Conservation (phyloP, 768 basidiomycete genomes). For the Lactifluus volemus region DNA sequence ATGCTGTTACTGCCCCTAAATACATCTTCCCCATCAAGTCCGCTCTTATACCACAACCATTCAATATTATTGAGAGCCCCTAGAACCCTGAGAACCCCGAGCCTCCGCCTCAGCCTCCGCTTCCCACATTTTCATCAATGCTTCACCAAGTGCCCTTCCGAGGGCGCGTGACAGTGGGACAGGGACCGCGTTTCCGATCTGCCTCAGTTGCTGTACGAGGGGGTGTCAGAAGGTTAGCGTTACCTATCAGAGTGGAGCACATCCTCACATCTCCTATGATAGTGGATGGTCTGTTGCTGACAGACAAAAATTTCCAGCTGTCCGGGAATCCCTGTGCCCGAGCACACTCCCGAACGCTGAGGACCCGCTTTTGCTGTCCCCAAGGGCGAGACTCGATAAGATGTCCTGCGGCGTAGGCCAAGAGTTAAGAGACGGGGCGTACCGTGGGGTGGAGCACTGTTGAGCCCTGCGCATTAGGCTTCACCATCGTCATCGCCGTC, state of each 20-base stretch:
- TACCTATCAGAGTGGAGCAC: neutral
- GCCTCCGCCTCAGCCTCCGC: conserved; percentile 1
- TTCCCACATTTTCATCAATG: conserved; percentile 31
- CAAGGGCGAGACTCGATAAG: neutral
- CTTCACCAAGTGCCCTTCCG: conserved; percentile 38
- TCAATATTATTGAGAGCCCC: neutral
- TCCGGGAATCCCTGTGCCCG: conserved; percentile 78
- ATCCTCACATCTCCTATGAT: conserved; percentile 45
- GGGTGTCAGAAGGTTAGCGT: neutral
- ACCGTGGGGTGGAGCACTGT: conserved; percentile 40
- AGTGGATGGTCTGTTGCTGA: conserved; percentile 28
- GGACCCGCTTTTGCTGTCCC: conserved; percentile 58
- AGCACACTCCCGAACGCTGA: conserved; percentile 33
- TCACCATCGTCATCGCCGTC: conserved; percentile 52
- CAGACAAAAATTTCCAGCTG: conserved; percentile 50
- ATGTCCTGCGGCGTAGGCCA: neutral
- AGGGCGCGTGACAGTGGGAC: conserved; percentile 59
- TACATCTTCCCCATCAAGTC: neutral
- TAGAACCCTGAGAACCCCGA: conserved; percentile 1
- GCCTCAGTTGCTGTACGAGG: conserved; percentile 50
- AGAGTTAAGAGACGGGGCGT: conserved; percentile 14
- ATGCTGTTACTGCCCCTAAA: neutral
- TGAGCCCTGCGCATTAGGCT: conserved; percentile 43
- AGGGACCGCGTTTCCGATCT: conserved; percentile 78
- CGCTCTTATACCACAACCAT: neutral